Conservation (phyloP, 2,329 filamentous ascomycete genomes). For the Cercospora beticola region DNA sequence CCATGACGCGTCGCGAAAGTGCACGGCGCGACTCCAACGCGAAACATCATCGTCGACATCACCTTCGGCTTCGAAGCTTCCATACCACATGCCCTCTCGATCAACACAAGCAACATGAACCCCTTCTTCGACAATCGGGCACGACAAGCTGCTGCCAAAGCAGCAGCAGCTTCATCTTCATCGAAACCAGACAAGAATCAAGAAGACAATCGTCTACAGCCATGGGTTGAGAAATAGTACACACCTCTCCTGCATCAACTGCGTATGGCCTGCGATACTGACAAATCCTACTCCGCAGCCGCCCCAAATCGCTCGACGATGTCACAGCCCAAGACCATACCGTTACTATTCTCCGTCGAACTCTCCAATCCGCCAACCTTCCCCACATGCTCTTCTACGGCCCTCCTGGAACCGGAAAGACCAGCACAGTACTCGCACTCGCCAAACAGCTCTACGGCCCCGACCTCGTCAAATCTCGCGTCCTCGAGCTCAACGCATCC, state of each 20-base stretch:
- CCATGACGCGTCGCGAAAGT: slow-evolving; percentile 13
- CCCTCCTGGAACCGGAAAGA: slow-evolving; percentile 95
- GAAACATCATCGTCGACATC: not conserved
- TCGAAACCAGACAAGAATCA: slow-evolving; percentile 63
- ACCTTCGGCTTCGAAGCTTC: not conserved
- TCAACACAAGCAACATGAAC: slow-evolving; percentile 60
- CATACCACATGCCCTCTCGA: not conserved
- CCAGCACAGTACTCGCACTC: slow-evolving; percentile 92
- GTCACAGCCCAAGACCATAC: slow-evolving; percentile 98
- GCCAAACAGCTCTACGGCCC: slow-evolving; percentile 97
- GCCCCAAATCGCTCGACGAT: slow-evolving; percentile 89
- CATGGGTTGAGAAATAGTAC: slow-evolving; percentile 70
- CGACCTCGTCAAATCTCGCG: slow-evolving; percentile 85
- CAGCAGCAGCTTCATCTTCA: slow-evolving; percentile 64
- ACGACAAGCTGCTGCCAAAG: slow-evolving; percentile 66
- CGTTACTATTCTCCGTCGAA: slow-evolving; percentile 85
- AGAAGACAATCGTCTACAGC: slow-evolving; percentile 70
- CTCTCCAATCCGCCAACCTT: slow-evolving; percentile 92
- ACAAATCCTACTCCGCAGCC: slow-evolving; percentile 54
- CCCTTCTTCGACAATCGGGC: slow-evolving; percentile 97
- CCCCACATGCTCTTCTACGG: slow-evolving; percentile 99
- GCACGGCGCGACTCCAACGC: slow-evolving; percentile 13
- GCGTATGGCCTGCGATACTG: slow-evolving; percentile 3
- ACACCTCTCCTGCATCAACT: slow-evolving; percentile 10
- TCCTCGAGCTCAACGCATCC: slow-evolving; percentile 98